Percentiles rank a stretch among this genome's conserved stretches.
Conservation (phyloP, 2,329 filamentous ascomycete species). For the Lachnellula suecica region DNA sequence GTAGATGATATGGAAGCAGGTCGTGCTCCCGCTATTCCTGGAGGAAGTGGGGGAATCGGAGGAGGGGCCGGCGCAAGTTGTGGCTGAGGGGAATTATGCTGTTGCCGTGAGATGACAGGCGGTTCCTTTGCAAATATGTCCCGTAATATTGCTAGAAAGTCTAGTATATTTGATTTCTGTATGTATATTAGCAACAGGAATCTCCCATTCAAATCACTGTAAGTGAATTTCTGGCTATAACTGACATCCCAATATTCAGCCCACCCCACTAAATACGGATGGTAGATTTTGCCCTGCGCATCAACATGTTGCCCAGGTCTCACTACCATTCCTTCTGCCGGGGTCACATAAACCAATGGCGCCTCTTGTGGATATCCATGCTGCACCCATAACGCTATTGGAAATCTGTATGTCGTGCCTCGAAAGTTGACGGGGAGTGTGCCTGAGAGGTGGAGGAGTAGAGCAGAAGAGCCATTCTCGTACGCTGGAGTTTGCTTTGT, state of each 20-base stretch:
- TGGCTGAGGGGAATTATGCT: constrained; percentile 42
- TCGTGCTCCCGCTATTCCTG: constrained; percentile 60
- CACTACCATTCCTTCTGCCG: constrained; percentile 84
- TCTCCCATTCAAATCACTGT: not conserved
- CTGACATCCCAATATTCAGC: constrained; percentile 84
- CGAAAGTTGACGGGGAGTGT: constrained; percentile 91
- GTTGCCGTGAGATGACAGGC: constrained; percentile 76
- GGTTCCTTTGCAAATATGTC: constrained; percentile 94
- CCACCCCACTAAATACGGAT: constrained; percentile 94
- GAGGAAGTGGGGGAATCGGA: constrained; percentile 70
- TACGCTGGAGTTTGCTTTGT: constrained; percentile 60
- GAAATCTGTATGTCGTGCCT: constrained; percentile 86
- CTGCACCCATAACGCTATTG: constrained; percentile 89
- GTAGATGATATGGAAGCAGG: constrained; percentile 33
- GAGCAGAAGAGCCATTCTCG: constrained; percentile 80
- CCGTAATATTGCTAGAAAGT: constrained; percentile 78
- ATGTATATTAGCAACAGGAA: not conserved
- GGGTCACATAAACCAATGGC: constrained; percentile 85
- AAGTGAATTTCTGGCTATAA: constrained; percentile 26
- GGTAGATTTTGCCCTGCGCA: constrained; percentile 88
- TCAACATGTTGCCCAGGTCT: constrained; percentile 94
- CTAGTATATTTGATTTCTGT: constrained; percentile 78
- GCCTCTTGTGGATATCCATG: constrained; percentile 84
- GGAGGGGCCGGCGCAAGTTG: constrained; percentile 51
- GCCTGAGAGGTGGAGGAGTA: constrained; percentile 82